Evolutionary conservation across 768 basidiomycete species (phyloP).

Genomic region (Lactifluus pinguis): DNA sequence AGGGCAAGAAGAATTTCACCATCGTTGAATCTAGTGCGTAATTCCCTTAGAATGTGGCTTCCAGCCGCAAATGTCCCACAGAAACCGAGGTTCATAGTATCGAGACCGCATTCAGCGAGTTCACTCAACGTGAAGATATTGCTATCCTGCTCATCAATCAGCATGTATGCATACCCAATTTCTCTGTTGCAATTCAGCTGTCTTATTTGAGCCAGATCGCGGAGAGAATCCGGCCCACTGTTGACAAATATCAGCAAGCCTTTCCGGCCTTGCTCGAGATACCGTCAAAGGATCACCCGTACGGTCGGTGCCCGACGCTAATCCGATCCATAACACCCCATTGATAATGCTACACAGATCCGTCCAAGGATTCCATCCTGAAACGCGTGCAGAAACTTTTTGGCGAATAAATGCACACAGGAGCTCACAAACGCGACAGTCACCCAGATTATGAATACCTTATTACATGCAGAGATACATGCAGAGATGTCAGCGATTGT

Average conservation of each 20-base stretch:
- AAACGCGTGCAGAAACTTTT: conserved; percentile 96
- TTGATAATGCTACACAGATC: conserved; percentile 11
- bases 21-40: conserved; percentile 80
- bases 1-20: conserved; percentile 94
- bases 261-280: conserved; percentile 98
- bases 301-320: conserved; percentile 48
- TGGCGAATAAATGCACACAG: conserved; percentile 56
- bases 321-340: conserved; percentile 7
- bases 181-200: not conserved
- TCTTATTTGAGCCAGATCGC: conserved; percentile 55
- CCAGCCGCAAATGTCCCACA: conserved; percentile 25
- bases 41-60: not conserved
- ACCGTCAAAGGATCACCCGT: conserved; percentile 97
- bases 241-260: conserved; percentile 91
- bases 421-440: not conserved
- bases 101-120: conserved; percentile 89
- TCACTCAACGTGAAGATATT: conserved; percentile 88
- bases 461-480: too few species aligned
- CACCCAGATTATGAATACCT: not conserved
- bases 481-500: too few species aligned
- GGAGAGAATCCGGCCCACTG: conserved; percentile 90
- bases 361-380: conserved; percentile 26
- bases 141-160: conserved; percentile 98
- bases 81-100: conserved; percentile 89
- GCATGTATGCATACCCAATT: conserved; percentile 53